phyloP scores from a whole-genome alignment of 441 rosid species.

The Pelargonium fulgidum region DNA sequence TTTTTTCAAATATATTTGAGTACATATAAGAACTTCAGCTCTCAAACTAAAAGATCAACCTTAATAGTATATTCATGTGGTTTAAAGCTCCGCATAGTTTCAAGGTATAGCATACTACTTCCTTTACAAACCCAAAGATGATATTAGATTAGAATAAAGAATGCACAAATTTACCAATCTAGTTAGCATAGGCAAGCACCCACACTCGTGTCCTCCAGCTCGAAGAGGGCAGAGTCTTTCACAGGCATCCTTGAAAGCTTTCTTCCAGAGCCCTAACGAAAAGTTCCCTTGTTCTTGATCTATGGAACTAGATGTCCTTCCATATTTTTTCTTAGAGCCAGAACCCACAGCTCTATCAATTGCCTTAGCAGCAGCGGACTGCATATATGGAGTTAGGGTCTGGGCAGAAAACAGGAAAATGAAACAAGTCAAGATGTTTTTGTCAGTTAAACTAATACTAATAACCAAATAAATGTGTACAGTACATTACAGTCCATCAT shows the following conservation, averaged over 20 bases:
- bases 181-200: slow-evolving; percentile 68
- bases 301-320: slow-evolving; percentile 35
- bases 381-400: slow-evolving; percentile 96
- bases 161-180: too few species aligned
- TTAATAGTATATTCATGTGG: too few species aligned
- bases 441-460: too few species aligned
- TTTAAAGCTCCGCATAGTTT: too few species aligned
- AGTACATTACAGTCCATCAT: too few species aligned
- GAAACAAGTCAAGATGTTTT: too few species aligned
- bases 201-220: slow-evolving; percentile 89
- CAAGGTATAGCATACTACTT: neutral
- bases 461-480: too few species aligned
- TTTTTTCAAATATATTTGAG: too few species aligned
- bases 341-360: slow-evolving; percentile 31
- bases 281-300: slow-evolving; percentile 63
- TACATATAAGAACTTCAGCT: too few species aligned
- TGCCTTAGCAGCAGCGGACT: slow-evolving; percentile 43
- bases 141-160: too few species aligned
- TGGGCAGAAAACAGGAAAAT: slow-evolving; percentile 32
- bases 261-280: slow-evolving; percentile 84
- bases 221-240: slow-evolving; percentile 94
- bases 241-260: slow-evolving; percentile 84
- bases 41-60: too few species aligned
- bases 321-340: slow-evolving; percentile 40
- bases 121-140: neutral